These are phyloP conservation scores for Pittosporum tobira DNA, from an alignment of 129 eudicot species.

Conservation along the genomic window DNA sequence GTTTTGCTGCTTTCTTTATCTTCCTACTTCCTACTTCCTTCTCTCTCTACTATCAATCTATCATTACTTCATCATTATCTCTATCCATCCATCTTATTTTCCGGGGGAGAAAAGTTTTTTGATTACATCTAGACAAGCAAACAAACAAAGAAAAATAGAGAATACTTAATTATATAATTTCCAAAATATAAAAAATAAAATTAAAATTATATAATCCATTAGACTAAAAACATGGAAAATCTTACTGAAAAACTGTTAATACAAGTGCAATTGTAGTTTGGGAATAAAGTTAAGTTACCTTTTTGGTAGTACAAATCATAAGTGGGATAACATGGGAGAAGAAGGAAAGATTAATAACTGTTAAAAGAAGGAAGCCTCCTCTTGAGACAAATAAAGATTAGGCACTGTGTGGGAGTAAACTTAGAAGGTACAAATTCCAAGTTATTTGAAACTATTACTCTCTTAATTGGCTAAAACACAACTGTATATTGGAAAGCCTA, in stretches of 20 bases:
- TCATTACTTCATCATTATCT: conserved; percentile 83
- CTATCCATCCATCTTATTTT: conserved; percentile 28
- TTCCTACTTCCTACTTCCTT: conserved; percentile 16
- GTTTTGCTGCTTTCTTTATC: background rate
- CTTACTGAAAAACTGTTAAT: conserved; percentile 10
- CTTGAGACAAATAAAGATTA: conserved; percentile 13
- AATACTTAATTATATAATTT: too few species aligned
- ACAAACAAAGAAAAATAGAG: conserved; percentile 15
- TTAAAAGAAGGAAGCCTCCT: conserved; percentile 18
- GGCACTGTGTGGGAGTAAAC: conserved; percentile 36
- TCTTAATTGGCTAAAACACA: conserved; percentile 22
- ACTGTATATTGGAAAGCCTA: conserved; percentile 24
- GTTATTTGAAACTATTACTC: conserved; percentile 9
- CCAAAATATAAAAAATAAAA: background rate
- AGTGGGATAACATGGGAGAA: conserved; percentile 32
- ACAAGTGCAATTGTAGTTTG: conserved; percentile 14
- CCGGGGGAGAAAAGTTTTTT: conserved; percentile 28
- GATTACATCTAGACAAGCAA: background rate
- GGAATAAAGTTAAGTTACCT: conserved; percentile 34
- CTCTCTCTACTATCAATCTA: conserved; percentile 23
- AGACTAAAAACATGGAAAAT: background rate
- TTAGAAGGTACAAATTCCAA: conserved; percentile 12
- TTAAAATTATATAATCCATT: background rate
- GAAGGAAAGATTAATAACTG: conserved; percentile 30
- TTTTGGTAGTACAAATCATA: conserved; percentile 22